Evolutionary conservation across 352 stramenopile species (phyloP).

Genomic region (Elongisporangium prolatum): DNA sequence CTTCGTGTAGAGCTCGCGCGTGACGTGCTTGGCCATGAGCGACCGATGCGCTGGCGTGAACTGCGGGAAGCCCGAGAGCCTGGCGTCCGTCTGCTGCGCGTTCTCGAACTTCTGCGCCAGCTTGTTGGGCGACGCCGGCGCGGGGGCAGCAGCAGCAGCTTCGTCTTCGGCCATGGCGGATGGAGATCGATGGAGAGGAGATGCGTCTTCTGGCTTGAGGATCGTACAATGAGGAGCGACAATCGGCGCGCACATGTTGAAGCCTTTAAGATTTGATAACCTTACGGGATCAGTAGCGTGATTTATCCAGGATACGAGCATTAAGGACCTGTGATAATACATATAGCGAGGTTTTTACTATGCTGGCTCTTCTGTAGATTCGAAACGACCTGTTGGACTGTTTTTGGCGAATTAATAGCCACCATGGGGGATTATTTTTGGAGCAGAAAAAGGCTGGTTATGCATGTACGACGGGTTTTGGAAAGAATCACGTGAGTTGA

Average conservation of each 20-base stretch:
- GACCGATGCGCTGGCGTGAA: conserved; percentile 73
- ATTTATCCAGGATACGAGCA: neutral
- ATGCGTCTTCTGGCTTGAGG: neutral
- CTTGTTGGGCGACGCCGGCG: conserved; percentile 65
- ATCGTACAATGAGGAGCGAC: neutral
- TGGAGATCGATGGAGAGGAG: neutral
- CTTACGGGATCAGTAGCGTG: neutral
- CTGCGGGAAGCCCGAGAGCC: conserved; percentile 61
- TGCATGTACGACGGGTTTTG: neutral
- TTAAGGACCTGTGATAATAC: neutral
- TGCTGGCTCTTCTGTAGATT: neutral
- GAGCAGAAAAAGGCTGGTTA: neutral
- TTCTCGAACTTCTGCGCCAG: conserved; percentile 77
- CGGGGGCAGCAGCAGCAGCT: conserved; percentile 7
- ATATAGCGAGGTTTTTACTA: neutral
- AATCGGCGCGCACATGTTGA: neutral
- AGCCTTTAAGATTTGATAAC: neutral
- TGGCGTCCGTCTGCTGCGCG: conserved; percentile 63
- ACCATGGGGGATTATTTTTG: neutral
- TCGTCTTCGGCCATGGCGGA: conserved; percentile 29
- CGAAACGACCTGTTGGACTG: neutral
- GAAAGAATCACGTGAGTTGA: neutral
- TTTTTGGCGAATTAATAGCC: neutral
- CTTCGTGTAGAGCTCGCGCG: conserved; percentile 63
- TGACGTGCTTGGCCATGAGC: conserved; percentile 67